Evolutionary conservation across 148 eudicot species (phyloP), one percentile per base, ranked within the genome.

Genomic region (Silene latifolia): DNA sequence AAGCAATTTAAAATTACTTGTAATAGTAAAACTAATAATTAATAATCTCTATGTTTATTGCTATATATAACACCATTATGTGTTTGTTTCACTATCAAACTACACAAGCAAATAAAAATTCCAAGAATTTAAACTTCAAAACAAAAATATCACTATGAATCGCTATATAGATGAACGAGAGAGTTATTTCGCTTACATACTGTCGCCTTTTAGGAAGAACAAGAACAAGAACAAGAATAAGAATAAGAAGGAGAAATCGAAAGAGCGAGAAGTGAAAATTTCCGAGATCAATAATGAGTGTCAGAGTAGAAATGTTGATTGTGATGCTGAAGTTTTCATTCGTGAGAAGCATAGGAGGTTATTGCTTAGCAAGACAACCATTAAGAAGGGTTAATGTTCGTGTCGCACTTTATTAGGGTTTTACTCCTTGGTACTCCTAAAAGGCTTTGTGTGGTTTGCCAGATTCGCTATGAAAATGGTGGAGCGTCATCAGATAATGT

Each of bases 191-290:
- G 24, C 77, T 13, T 74, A 61, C 70, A 64, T 74, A 46, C 51
- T 74, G 19, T 74, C 77, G 39, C 77, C 77, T 15, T 74, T 71
- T 19, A 74, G 25, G 77, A 74, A 48, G 67, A 74, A 74, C 57
- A 73, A 73, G 68, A 73, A 61, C 25, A 74, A 46, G 14, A n/a
- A n/a, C n/a, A n/a, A n/a, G n/a, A n/a, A n/a, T n/a, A n/a, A n/a
- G 14, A 42, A 56, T 12, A 71, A 72, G 24, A 27, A 25, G 69
- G 35, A 7, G 47, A 3, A 6, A 2, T 3, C 20, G 4, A 20
- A 67, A 42, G 71, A 67, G 24, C 23, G 11, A 29, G 71, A 67
- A 0, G 19, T 9, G 47, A 65, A 65, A 23, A 0, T 17, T 35
- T 18, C 44, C 27, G 71, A 46, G 56, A 20, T 44, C 13, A 67